Base-by-base conservation (phyloP, 2,329 filamentous ascomycete genomes). In the Fusarium irregulare region DNA sequence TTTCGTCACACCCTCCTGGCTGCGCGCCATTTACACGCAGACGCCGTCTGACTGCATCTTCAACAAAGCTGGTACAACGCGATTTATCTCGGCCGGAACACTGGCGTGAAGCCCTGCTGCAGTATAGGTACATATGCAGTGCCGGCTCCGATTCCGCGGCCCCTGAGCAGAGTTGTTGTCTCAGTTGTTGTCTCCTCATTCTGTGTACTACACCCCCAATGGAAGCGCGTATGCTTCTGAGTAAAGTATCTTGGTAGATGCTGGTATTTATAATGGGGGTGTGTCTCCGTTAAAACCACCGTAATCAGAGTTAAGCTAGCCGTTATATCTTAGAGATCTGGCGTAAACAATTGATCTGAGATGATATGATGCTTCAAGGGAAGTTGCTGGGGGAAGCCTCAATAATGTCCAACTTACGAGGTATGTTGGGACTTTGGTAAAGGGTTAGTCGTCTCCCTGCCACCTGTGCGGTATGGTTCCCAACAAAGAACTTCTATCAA, bases 31-130 rank as follows among this genome's bases (percentile, higher is more conserved):
- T 54, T 60, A 55, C 50, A 60, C 41, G 54, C 28, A 57, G 49
- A 56, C 54, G 67, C 63, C 68, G 57, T 48, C 60, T 42, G 44
- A 55, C 56, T 70, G 60, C 64, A 71, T 67, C 28, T 56, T 23
- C 47, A 44, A 40, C 63, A 42, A 66, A 56, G 53, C 28, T 57
- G 55, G 51, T 72, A 64, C 65, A 60, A 62, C 46, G 30, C 59
- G 46, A 73, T 58, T 66, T 64, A 63, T 61, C 67, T 70, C 60
- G 67, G 57, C 64, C 57, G 64, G 71, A 50, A 56, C n/a, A 27
- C 32, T 57, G 60, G 51, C 28, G 32, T 14, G 53, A 40, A 65
- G 20, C 54, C 44, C 60, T 61, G 62, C 53, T 40, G 55, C 58
- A 64, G 44, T 44, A 30, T 37, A 18, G 34, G 34, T n/a, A 51